A percentile compares a stretch with the other conserved stretches of the same genome.
Conservation (phyloP, 2,329 filamentous ascomycete genomes). For the Colletotrichum sp. region DNA sequence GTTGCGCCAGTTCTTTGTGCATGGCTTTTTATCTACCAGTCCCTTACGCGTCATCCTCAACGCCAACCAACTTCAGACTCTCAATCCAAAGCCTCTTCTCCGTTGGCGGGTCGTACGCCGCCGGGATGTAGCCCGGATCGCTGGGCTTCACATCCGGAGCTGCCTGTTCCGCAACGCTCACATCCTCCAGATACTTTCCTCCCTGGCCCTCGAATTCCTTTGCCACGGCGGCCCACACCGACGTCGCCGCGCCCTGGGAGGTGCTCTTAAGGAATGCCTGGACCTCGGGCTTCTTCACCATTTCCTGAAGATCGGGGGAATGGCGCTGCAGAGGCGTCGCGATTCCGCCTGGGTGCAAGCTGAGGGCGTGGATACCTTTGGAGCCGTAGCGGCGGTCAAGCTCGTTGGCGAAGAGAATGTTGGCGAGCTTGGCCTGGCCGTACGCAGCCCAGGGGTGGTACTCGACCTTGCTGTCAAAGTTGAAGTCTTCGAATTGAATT, state of each 20-base stretch:
- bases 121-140: slow-evolving; percentile 21
- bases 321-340: slow-evolving; percentile 4
- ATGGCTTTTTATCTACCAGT: neutral
- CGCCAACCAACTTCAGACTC: slow-evolving; percentile 15
- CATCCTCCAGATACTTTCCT: slow-evolving; percentile 50
- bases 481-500: slow-evolving; percentile 33
- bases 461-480: slow-evolving; percentile 28
- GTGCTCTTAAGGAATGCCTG: neutral
- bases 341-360: slow-evolving; percentile 18
- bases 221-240: slow-evolving; percentile 46
- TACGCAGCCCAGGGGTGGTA: slow-evolving; percentile 46
- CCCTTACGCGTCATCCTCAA: slow-evolving; percentile 12
- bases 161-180: slow-evolving; percentile 31
- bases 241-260: slow-evolving; percentile 53
- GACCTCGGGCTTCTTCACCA: neutral
- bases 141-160: neutral
- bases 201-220: slow-evolving; percentile 49
- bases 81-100: slow-evolving; percentile 16
- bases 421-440: slow-evolving; percentile 54
- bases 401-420: slow-evolving; percentile 55
- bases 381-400: slow-evolving; percentile 53
- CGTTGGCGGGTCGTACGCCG: slow-evolving; percentile 21
- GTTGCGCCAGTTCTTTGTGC: neutral
- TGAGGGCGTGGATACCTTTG: slow-evolving; percentile 23
- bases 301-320: neutral